Base-by-base conservation (phyloP, 225 moss, liverwort and hornwort species). In the Physcomitrium patens region DNA sequence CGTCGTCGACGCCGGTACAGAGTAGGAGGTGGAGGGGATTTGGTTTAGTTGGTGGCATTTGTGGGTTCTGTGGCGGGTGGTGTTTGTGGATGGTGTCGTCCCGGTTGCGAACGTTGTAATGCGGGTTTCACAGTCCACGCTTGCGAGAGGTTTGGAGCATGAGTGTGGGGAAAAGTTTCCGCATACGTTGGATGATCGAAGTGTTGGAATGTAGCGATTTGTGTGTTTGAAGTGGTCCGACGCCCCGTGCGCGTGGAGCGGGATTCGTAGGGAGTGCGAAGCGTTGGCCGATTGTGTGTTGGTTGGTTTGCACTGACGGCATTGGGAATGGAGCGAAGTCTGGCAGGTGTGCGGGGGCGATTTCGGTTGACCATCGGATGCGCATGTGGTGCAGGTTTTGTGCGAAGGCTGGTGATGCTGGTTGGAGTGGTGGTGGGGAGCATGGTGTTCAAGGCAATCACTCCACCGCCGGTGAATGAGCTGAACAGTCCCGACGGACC, bases 401-500 rank as follows among this genome's bases (percentile, higher is more conserved):
- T 86, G 70, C 82, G 84, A 69, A 76, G 83, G 70, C 43, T 87
- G 63, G 86, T 89, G 68, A 60, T 89, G 82, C 79, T 89, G 60
- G 65, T 87, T 37, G 87, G 78, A 76, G 89, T 84, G 12, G 50
- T 84, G 59, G 86, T 84, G 55, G 89, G 84, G 73, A 79, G 82
- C 62, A 74, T 90, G 65, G 68, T 90, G 50, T 90, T 65, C 63
- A 90, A 85, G 76, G 85, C 82, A 16, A 67, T 90, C 70, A 77
- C 84, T 53, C 89, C 90, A 12, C 87, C 90, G 5, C 78, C 90
- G 20, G 71, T 78, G n/a, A 87, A 83, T 60, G 81, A 77, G 48
- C 79, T 90, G 52, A 85, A 85, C 28, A 73, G 82, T 45, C 87
- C 88, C 17, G 81, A 81, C 67, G 94, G 94, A 37, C 84, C 90